Conservation (phyloP, 2,329 filamentous ascomycete genomes). For the Fusarium begoniae region DNA sequence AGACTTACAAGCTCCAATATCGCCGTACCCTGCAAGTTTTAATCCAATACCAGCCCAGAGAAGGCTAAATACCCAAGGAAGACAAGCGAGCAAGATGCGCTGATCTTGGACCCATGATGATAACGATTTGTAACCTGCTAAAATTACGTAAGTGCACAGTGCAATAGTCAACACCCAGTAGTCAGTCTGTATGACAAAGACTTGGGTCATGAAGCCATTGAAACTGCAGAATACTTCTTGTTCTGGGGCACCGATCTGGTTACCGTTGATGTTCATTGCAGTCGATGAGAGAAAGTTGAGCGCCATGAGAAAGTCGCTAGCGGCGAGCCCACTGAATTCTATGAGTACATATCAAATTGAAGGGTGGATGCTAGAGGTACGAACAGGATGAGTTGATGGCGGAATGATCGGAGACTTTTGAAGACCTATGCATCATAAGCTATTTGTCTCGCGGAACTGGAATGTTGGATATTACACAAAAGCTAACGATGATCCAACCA, state of each 20-base stretch:
- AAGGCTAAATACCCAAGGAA: neutral
- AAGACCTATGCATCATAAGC: neutral
- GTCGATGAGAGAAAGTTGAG: neutral
- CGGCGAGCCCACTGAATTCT: fast-evolving
- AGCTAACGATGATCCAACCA: neutral
- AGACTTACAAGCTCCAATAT: neutral
- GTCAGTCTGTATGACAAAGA: neutral
- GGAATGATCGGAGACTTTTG: neutral
- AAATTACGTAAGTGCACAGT: neutral
- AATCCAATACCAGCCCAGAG: neutral
- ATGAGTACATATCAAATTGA: neutral
- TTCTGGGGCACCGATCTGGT: neutral
- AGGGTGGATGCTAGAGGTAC: too few relatives aligned
- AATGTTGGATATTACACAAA: neutral
- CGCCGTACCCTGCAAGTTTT: neutral
- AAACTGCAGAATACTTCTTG: neutral
- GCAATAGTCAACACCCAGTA: neutral
- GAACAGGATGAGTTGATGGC: neutral
- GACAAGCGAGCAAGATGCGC: neutral
- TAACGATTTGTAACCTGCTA: neutral
- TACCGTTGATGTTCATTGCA: neutral
- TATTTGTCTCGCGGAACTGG: too few relatives aligned
- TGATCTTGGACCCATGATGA: neutral
- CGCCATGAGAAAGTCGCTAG: neutral
- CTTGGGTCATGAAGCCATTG: neutral